A percentile compares a stretch with the other conserved stretches of the same genome.
Conservation (phyloP, 768 basidiomycete genomes). For the Kwoniella mangroviensis region DNA sequence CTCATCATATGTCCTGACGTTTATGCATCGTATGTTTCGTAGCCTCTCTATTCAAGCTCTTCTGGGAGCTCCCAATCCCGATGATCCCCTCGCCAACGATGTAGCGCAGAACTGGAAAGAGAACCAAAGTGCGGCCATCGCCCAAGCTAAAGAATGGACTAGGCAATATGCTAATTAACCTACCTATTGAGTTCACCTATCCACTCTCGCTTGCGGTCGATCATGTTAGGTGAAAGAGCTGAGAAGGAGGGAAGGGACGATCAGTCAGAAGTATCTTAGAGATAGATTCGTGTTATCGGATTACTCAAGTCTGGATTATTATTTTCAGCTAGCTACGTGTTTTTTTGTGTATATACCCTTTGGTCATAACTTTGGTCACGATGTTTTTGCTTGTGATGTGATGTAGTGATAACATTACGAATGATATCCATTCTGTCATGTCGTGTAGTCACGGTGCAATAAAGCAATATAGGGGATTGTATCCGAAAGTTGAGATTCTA, state of each 20-base stretch:
- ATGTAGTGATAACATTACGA: not conserved
- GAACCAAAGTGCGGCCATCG: conserved; percentile 88
- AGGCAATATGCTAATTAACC: conserved; percentile 70
- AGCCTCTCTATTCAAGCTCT: conserved; percentile 92
- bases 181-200: not conserved
- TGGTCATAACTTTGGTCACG: not conserved
- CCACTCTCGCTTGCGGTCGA: no score
- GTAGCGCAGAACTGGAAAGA: conserved; percentile 97
- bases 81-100: conserved; percentile 58
- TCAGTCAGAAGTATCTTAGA: not conserved
- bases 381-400: not conserved
- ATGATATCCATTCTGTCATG: no score
- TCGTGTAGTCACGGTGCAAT: no score
- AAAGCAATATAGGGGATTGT: no score
- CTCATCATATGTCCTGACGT: no score
- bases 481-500: no score
- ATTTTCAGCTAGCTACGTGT: not conserved
- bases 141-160: conserved; percentile 95
- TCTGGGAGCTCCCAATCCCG: conserved; percentile 90
- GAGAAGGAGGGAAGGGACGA: not conserved
- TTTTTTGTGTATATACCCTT: not conserved
- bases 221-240: no score
- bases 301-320: not conserved
- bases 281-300: not conserved
- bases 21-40: no score